Base-by-base conservation (phyloP, 805 yeast genomes). In the Candida suzukii region DNA sequence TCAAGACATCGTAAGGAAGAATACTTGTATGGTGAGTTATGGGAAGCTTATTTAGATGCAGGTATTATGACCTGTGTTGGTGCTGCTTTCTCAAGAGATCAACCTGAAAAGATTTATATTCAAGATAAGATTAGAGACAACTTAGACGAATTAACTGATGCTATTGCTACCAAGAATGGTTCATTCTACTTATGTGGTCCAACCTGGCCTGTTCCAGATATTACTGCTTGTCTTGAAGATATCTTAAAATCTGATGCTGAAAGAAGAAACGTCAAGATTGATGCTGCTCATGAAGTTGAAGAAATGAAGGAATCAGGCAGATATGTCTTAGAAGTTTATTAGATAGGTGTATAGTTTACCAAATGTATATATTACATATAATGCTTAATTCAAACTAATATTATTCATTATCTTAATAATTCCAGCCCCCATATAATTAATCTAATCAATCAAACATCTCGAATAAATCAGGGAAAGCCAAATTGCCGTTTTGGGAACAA, bases 181-280 rank as follows among this genome's bases (percentile, higher is more conserved):
- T 81, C 88, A 21, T 91, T 91, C 76, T 91, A 91, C 68, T 73
- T 91, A 60, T 91, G 98, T 78, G 98, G 98, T 47, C 98, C 98
- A 34, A 91, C 97, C 2, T 91, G 98, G 98, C 98, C 98, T 27
- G 97, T 91, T 57, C 96, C 98, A 11, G 96, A 90, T 61, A 85
- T 91, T 54, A 85, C 96, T 40, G 83, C 82, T 35, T 95, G 96
- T 54, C 70, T 91, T 51, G 83, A 83, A 56, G 95, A 87, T 49
- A 83, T 91, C 52, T 73, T 88, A 39, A 63, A 64, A 20, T 73
- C 74, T 36, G 95, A 86, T 48, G 95, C 95, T 21, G 70, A 67
- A 40, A 70, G 68, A 49, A 73, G 69, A 41, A 95, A 93, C 42
- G 74, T 71, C 39, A 71, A 74, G 53, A 69, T 85, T 43, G 95